Base-by-base conservation (phyloP, 148 eudicot genomes). In the Pouteria glomerata region DNA sequence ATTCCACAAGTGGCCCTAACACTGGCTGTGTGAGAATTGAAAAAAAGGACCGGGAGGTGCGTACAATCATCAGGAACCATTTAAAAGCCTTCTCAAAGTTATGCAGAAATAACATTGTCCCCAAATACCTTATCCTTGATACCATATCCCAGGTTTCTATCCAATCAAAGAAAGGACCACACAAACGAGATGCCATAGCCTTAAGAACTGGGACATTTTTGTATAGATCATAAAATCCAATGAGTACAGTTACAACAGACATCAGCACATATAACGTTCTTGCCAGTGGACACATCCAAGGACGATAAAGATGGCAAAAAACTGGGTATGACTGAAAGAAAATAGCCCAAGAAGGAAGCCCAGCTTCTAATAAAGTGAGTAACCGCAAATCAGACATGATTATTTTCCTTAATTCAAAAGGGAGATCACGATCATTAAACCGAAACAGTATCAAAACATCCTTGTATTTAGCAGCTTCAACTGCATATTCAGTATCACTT, bases 201-300 rank as follows among this genome's bases (percentile, higher is more conserved):
- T 95, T 91, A 39, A 95, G 88, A 76, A 95, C 89, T 24, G 97
- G 97, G 71, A 95, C 97, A 81, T 95, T 95, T 85, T 95, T 95
- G 77, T 95, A 95, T 57, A 95, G 76, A 78, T 95, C 99, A 72
- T 91, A 95, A 81, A 95, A 95, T 34, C 97, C 99, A 55, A 95
- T 91, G 33, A 95, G 82, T 70, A 95, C 99, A 58, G 99, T 95
- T 60, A 84, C 82, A 78, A 85, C 59, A 57, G 97, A 91, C 51
- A 95, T 79, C 45, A 85, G 63, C 67, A 89, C 92, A 62, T 91
- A 95, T 48, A 91, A 81, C 29, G 84, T 78, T 91, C 97, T 89
- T 63, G 92, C 99, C 59, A 95, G 74, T 68, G 99, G 99, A 68
- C 99, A 95, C 97, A 95, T 95, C 99, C 99, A 95, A 18, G 99